Evolutionary conservation across 202 grass and related monocot species (phyloP).

Genomic region (Panicum virgatum): DNA sequence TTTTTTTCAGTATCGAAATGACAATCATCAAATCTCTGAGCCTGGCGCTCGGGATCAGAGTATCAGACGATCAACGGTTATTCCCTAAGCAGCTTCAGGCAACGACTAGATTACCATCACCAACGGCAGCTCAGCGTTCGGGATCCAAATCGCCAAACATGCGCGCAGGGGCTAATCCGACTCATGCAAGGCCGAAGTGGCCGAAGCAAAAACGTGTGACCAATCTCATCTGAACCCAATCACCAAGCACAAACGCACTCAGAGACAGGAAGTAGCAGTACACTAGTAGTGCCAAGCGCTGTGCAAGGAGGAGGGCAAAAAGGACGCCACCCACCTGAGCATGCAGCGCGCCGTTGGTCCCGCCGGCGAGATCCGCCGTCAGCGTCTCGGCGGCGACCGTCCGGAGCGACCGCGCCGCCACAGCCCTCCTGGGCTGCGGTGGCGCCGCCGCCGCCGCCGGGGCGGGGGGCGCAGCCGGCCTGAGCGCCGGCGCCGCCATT

Average conservation of each 20-base stretch:
- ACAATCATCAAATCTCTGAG: neutral
- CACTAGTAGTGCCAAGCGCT: neutral
- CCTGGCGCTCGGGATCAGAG: conserved; percentile 6
- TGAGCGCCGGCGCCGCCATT: conserved; percentile 24
- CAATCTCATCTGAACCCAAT: neutral
- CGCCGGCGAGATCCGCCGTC: conserved; percentile 56
- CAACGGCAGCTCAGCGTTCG: neutral
- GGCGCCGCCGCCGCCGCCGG: neutral
- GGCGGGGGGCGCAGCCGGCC: neutral
- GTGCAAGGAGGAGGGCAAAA: neutral
- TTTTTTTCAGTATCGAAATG: neutral
- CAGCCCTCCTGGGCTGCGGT: conserved; percentile 50
- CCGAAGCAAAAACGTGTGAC: neutral
- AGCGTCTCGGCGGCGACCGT: conserved; percentile 43
- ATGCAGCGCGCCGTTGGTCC: conserved; percentile 56
- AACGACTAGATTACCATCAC: neutral
- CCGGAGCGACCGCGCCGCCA: conserved; percentile 47
- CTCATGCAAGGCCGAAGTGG: neutral
- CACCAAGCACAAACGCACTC: neutral
- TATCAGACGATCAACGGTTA: neutral
- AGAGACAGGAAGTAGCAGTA: neutral
- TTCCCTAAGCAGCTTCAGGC: neutral
- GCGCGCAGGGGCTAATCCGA: neutral
- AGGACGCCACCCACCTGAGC: conserved; percentile 36
- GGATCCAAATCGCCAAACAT: neutral